A percentile compares a stretch with the other conserved stretches of the same genome.
These are phyloP conservation scores for Trichophyton simii DNA, from an alignment of 2,329 filamentous ascomycete genomes.

Conservation along the genomic window DNA sequence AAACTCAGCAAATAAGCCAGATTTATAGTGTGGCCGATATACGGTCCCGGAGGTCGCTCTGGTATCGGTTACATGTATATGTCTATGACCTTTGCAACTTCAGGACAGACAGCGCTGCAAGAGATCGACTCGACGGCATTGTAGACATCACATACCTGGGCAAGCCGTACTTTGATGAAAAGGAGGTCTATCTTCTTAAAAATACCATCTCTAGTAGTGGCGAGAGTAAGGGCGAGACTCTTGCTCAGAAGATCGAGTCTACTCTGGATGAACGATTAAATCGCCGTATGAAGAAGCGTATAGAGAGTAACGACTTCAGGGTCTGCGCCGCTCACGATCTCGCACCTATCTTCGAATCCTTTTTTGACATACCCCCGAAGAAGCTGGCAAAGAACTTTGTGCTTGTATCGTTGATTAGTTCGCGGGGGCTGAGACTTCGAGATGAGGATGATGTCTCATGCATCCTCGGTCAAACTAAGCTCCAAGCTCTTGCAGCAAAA, in stretches of 20 bases:
- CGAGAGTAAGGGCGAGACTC: background rate
- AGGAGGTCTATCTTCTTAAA: slow-evolving; percentile 12
- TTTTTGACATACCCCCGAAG: slow-evolving; percentile 19
- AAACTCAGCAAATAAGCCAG: background rate
- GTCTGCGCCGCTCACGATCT: slow-evolving; percentile 26
- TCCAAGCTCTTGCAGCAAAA: slow-evolving; percentile 1
- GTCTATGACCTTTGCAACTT: slow-evolving; percentile 17
- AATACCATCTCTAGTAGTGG: background rate
- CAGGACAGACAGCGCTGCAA: slow-evolving; percentile 8
- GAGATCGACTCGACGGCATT: slow-evolving; percentile 13
- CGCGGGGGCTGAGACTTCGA: slow-evolving; percentile 1
- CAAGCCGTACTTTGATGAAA: slow-evolving; percentile 15
- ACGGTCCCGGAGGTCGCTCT: slow-evolving; percentile 11
- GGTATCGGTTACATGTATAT: slow-evolving; percentile 18
- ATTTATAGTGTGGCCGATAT: slow-evolving; percentile 7
- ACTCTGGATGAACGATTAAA: slow-evolving; percentile 8
- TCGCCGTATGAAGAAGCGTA: slow-evolving; percentile 20
- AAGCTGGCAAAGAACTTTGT: slow-evolving; percentile 13
- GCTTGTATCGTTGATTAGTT: background rate
- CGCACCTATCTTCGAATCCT: slow-evolving; percentile 20
- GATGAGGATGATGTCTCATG: slow-evolving; percentile 8
- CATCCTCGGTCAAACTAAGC: background rate
- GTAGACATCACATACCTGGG: slow-evolving; percentile 17
- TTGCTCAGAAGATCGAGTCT: slow-evolving; percentile 3
- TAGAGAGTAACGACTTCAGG: slow-evolving; percentile 20